Evolutionary conservation across 345 rosid genomes (phyloP), one percentile per base, ranked within the genome.

Genomic region (Camelina neglecta): DNA sequence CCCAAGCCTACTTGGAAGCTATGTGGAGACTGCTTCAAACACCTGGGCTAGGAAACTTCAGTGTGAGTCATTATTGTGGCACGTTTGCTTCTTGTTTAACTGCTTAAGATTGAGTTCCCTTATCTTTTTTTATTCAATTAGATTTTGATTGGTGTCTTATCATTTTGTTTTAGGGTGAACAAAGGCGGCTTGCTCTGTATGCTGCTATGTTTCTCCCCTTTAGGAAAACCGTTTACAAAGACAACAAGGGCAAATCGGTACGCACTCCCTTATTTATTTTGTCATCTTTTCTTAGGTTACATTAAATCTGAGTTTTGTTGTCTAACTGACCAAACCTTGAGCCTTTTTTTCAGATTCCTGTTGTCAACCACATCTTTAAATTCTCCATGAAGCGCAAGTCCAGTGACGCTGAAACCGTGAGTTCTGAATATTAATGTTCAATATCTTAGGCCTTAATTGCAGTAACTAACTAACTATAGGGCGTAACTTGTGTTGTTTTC

Each of bases 121-220:
- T 42, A 16, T 23, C 42, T 2, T 75, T 49, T 42, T 31, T 5
- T 20, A 23, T 15, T 5, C 11, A 33, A 4, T 18, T 71, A 47
- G 71, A 49, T 24, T 36, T 48, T 79, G 36, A 20, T 71, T 65
- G 13, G 54, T 80, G 41, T 77, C 39, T 69, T 66, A 21, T 26
- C 58, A 36, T 75, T n/a, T 74, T 61, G 75, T 76, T 82, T 71
- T 71, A 93, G 98, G 92, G 79, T 69, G 96, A 94, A 50, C 87
- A 90, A 65, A 82, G 85, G 77, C 88, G 97, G 82, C 86, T 94
- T 56, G 79, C 86, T 61, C 66, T 87, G 35, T 94, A 92, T 83
- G 85, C 97, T 61, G 92, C 98, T 60, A 73, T 94, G 49, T 94
- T 94, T 86, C 88, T 90, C 66, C 96, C 97, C 26, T 76, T 92